A percentile compares a stretch with the other conserved stretches of the same genome.
phyloP scores from a whole-genome alignment of 73 alveolate species.

The Paramecium octaurelia region DNA sequence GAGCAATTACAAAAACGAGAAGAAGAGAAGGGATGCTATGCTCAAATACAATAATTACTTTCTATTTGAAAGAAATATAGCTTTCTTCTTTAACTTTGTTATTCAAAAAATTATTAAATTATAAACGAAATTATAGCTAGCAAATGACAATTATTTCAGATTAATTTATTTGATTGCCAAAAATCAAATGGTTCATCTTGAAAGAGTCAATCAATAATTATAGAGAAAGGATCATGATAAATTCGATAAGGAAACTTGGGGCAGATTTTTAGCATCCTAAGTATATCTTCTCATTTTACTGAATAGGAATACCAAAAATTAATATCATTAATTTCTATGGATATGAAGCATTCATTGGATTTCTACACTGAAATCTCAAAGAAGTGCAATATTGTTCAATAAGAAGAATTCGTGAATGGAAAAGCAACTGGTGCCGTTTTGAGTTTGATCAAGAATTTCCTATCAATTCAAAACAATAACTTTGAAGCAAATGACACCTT shows the following conservation, averaged over 20 bases:
- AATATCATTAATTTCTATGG: not conserved
- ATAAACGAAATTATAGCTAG: not conserved
- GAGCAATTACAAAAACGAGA: slow-evolving; percentile 57
- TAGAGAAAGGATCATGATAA: slow-evolving; percentile 43
- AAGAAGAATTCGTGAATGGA: slow-evolving; percentile 41
- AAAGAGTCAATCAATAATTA: slow-evolving; percentile 28
- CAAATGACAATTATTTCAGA: slow-evolving; percentile 40
- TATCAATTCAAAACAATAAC: slow-evolving; percentile 21
- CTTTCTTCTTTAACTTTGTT: slow-evolving; percentile 61
- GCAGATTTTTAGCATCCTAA: slow-evolving; percentile 31
- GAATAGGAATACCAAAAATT: slow-evolving; percentile 26
- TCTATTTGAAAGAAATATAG: slow-evolving; percentile 56
- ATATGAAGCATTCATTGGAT: slow-evolving; percentile 10
- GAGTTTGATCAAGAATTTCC: slow-evolving; percentile 21
- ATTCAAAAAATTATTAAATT: slow-evolving; percentile 44
- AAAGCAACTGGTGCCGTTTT: not conserved
- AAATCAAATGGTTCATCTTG: slow-evolving; percentile 52
- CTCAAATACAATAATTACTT: slow-evolving; percentile 46
- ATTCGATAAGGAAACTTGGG: slow-evolving; percentile 51
- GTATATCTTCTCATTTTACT: not conserved
- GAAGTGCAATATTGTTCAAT: not conserved
- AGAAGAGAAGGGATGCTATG: slow-evolving; percentile 58
- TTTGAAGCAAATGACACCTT: slow-evolving; percentile 45
- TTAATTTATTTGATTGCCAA: slow-evolving; percentile 50
- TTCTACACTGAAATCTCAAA: slow-evolving; percentile 2